These are phyloP conservation scores for Erysiphe pulchra DNA, from an alignment of 2,329 filamentous ascomycete genomes.

Conservation along the genomic window DNA sequence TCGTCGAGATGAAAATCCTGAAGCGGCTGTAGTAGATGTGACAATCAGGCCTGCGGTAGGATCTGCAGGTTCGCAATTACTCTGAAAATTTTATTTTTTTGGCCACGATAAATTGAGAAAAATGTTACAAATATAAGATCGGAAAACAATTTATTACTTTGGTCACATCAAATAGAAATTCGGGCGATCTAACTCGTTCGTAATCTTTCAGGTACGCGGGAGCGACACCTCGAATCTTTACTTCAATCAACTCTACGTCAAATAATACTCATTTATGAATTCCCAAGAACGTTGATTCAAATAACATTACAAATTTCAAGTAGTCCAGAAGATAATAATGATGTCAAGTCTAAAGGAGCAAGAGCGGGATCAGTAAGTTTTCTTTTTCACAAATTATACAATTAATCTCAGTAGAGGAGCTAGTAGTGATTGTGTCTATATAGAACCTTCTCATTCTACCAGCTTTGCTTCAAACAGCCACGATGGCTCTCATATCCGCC, in stretches of 20 bases:
- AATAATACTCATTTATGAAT: conserved; percentile 48
- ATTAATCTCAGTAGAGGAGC: too few species aligned
- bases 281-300: conserved; percentile 56
- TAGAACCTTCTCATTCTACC: conserved; percentile 62
- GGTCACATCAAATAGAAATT: neutral
- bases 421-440: neutral
- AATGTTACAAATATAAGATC: neutral
- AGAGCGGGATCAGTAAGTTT: conserved; percentile 29
- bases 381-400: too few species aligned
- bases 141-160: neutral
- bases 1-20: conserved; percentile 69
- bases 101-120: neutral
- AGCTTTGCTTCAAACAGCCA: conserved; percentile 52
- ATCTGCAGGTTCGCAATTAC: conserved; percentile 37
- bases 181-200: neutral
- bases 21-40: conserved; percentile 77
- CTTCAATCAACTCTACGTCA: conserved; percentile 47
- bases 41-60: conserved; percentile 67
- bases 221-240: conserved; percentile 60
- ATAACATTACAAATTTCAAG: conserved; percentile 53
- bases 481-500: conserved; percentile 57
- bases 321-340: conserved; percentile 36
- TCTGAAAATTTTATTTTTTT: conserved; percentile 2
- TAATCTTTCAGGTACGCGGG: conserved; percentile 28
- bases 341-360: conserved; percentile 30